Percentiles rank a stretch among this genome's conserved stretches.
Evolutionary conservation across 257 asterid genomes (phyloP).

Genomic region (Coffea canephora): DNA sequence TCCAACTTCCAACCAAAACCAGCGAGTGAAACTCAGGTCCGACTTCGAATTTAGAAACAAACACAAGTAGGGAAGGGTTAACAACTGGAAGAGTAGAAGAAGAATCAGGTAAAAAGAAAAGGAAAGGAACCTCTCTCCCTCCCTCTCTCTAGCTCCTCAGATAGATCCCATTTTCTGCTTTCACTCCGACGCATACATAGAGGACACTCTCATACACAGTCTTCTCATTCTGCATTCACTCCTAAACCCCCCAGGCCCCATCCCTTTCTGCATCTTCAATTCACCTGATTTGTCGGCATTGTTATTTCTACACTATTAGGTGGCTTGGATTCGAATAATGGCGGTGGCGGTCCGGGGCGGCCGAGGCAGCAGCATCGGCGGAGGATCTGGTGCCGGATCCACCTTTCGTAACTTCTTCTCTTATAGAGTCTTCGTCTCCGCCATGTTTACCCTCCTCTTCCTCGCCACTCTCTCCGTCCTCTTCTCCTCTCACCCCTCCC

Average conservation of each 20-base stretch:
- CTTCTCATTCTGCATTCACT: too few species aligned
- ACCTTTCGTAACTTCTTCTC: constrained; percentile 70
- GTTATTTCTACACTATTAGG: not conserved
- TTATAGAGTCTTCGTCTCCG: constrained; percentile 91
- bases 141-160: too few species aligned
- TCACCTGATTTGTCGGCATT: constrained; percentile 5
- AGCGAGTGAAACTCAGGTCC: too few species aligned
- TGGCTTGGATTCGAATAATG: constrained; percentile 28
- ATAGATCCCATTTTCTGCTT: too few species aligned
- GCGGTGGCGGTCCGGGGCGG: constrained; percentile 89
- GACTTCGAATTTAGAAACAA: too few species aligned
- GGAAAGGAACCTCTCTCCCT: too few species aligned
- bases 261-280: not conserved
- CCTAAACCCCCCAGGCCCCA: not conserved
- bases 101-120: too few species aligned
- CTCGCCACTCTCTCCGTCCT: constrained; percentile 84
- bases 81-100: too few species aligned
- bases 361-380: constrained; percentile 37
- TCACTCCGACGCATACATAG: too few species aligned
- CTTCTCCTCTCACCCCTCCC: constrained; percentile 69
- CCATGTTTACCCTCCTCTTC: constrained; percentile 79
- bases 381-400: constrained; percentile 82
- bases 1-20: too few species aligned
- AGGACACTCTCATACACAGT: too few species aligned
- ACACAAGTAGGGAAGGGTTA: too few species aligned